These are phyloP conservation scores for Ampelocalamus luodianensis DNA, from an alignment of 176 grass and related monocot species.

Conservation along the genomic window DNA sequence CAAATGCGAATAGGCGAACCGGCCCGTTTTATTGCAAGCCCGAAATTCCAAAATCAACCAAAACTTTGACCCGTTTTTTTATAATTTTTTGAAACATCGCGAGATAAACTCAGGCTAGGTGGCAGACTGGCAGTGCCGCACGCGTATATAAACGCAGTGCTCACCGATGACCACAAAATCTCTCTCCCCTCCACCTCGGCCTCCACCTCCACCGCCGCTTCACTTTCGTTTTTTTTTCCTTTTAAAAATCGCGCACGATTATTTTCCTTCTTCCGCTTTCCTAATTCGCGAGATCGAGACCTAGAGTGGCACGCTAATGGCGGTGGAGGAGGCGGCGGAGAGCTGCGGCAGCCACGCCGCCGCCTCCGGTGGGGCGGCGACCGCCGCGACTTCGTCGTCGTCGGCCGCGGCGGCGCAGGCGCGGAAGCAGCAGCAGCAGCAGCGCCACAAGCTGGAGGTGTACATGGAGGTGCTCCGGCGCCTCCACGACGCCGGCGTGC, in stretches of 20 bases:
- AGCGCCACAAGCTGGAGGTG: slow-evolving; percentile 68
- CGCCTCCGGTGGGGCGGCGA: neutral
- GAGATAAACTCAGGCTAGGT: neutral
- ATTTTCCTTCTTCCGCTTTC: neutral
- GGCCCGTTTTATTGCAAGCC: neutral
- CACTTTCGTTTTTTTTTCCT: slow-evolving; percentile 16
- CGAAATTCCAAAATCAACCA: neutral
- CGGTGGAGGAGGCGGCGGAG: slow-evolving; percentile 68
- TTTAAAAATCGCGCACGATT: slow-evolving; percentile 38
- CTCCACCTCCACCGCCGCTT: neutral
- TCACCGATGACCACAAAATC: slow-evolving; percentile 4
- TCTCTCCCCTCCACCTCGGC: neutral
- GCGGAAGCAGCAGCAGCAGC: slow-evolving; percentile 65
- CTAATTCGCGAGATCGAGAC: slow-evolving; percentile 31
- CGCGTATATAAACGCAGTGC: slow-evolving; percentile 19
- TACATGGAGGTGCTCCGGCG: slow-evolving; percentile 65
- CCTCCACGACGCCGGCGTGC: slow-evolving; percentile 46
- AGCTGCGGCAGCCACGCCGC: slow-evolving; percentile 68
- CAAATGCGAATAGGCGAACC: slow-evolving; percentile 11
- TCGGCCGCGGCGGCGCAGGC: slow-evolving; percentile 34
- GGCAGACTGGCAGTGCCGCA: neutral
- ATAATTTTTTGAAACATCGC: neutral
- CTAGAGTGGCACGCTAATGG: slow-evolving; percentile 45
- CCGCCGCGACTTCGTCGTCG: slow-evolving; percentile 22
- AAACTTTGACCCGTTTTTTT: neutral